Conservation (phyloP, 2,329 filamentous ascomycete species). For the Penicillium sp. region DNA sequence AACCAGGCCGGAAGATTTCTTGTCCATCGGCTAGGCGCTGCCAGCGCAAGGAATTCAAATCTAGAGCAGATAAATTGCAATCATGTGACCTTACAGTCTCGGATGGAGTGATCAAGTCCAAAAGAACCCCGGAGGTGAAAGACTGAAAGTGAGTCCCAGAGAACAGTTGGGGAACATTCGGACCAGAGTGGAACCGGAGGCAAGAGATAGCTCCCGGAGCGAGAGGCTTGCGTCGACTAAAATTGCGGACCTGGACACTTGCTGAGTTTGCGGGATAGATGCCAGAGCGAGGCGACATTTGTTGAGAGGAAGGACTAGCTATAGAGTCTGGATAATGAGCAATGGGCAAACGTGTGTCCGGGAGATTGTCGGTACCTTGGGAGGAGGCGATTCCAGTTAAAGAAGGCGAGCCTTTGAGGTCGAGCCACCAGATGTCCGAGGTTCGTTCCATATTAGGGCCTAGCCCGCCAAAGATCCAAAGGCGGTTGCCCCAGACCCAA, state of each 20-base stretch:
- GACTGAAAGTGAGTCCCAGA: conserved; percentile 94
- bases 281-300: conserved; percentile 44
- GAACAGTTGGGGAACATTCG: conserved; percentile 82
- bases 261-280: conserved; percentile 74
- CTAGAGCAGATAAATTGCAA: conserved; percentile 86
- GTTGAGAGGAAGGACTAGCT: conserved; percentile 41
- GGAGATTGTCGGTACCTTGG: conserved; percentile 56
- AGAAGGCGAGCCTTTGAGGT: conserved; percentile 86
- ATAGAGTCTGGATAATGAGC: conserved; percentile 44
- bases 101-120: conserved; percentile 93
- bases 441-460: conserved; percentile 97
- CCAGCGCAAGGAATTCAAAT: conserved; percentile 86
- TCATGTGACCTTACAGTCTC: conserved; percentile 84
- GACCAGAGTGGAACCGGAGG: conserved; percentile 84
- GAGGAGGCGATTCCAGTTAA: conserved; percentile 70
- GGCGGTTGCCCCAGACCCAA: conserved; percentile 87
- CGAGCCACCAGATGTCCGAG: conserved; percentile 95
- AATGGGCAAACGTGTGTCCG: conserved; percentile 35
- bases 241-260: conserved; percentile 61
- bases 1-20: conserved; percentile 89
- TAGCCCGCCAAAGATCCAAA: conserved; percentile 96
- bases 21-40: conserved; percentile 92
- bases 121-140: conserved; percentile 86
- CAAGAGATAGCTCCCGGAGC: conserved; percentile 89
- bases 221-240: conserved; percentile 55